These are phyloP conservation scores for Durio zibethinus DNA, from an alignment of 345 rosid genomes.

Conservation along the genomic window DNA sequence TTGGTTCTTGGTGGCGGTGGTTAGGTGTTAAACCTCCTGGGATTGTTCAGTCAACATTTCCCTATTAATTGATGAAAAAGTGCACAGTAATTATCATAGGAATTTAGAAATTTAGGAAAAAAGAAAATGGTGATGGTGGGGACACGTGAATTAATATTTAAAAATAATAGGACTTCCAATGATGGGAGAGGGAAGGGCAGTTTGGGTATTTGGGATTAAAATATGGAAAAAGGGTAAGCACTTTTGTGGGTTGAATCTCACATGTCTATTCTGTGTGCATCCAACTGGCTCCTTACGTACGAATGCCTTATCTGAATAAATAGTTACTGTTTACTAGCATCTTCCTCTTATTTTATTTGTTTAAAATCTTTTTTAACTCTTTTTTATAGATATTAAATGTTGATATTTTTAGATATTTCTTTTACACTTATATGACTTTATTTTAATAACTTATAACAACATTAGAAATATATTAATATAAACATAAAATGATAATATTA, in stretches of 20 bases:
- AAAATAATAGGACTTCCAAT: not conserved
- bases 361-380: too few species aligned
- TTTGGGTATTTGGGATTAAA: not conserved
- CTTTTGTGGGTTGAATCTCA: constrained; percentile 36
- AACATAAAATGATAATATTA: too few species aligned
- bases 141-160: not conserved
- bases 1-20: not conserved
- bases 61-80: not conserved
- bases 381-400: too few species aligned
- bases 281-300: not conserved
- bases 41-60: not conserved
- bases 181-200: constrained; percentile 7
- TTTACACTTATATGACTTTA: too few species aligned
- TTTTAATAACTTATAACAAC: too few species aligned
- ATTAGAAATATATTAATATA: too few species aligned
- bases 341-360: too few species aligned
- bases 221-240: constrained; percentile 10
- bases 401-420: too few species aligned
- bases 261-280: constrained; percentile 21
- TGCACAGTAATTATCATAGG: not conserved
- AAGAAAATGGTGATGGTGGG: not conserved
- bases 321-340: not conserved
- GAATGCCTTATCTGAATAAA: constrained; percentile 28
- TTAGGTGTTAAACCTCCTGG: not conserved
- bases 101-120: not conserved